These are phyloP conservation scores for Blastomyces emzantsi DNA, from an alignment of 2,329 filamentous ascomycete genomes.

Conservation along the genomic window DNA sequence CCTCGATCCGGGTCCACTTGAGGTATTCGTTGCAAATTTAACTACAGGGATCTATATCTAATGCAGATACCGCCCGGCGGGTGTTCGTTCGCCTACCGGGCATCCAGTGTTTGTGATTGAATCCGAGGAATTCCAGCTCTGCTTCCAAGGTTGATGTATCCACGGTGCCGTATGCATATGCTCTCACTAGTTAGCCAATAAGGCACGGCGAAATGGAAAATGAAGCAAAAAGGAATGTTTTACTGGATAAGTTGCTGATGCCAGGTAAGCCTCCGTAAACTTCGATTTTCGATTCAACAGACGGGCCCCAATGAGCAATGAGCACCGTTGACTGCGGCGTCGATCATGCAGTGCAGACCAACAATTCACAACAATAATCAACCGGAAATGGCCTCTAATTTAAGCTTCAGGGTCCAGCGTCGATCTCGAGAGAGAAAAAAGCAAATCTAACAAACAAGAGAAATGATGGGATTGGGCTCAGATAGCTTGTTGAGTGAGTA, in stretches of 20 bases:
- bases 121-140: conserved; percentile 3
- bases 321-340: background rate
- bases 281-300: background rate
- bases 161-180: background rate
- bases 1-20: background rate
- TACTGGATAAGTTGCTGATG: background rate
- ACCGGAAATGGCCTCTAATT: background rate
- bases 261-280: background rate
- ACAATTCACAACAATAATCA: conserved; percentile 4
- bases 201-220: background rate
- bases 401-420: conserved; percentile 7
- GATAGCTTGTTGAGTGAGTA: background rate
- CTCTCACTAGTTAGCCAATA: background rate
- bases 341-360: conserved; percentile 1
- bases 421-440: background rate
- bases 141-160: background rate
- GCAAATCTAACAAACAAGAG: conserved; percentile 1
- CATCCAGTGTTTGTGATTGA: conserved; percentile 1
- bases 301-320: background rate
- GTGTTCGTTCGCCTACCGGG: background rate
- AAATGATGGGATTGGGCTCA: background rate
- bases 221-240: background rate
- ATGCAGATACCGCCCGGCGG: conserved; percentile 6
- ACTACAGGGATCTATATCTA: background rate
- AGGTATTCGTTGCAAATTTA: background rate